Evolutionary conservation across 768 basidiomycete genomes (phyloP), one percentile per base, ranked within the genome.

Genomic region (Rhodotorula kratochvilovae): DNA sequence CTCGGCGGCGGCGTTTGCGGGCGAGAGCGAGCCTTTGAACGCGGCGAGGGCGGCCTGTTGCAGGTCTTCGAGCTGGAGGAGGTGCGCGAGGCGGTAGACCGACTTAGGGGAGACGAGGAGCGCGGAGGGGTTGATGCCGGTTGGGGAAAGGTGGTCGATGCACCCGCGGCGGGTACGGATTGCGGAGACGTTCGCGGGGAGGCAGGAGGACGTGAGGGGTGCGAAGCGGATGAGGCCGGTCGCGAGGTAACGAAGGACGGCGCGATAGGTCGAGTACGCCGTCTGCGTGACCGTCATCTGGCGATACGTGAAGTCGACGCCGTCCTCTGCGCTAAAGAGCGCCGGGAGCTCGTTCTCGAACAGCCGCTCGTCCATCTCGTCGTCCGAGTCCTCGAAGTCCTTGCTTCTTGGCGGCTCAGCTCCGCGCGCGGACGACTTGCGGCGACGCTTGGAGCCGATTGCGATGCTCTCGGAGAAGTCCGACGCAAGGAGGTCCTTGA

Each of bases 351-450:
- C 0, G 1, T 43, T n/a, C 2, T 19, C 2, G 33, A 7, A 27
- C 12, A 27, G 35, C 5, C 8, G 12, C 13, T 1, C 50, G 50
- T 67, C 66, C 5, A 59, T 46, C 39, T 67, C 66, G 50, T 54
- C 36, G 59, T 67, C 66, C 39, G 66, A 67, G 21, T 67, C 66
- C n/a, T 43, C 58, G 19, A 36, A 60, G 48, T 58, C 57, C 23
- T 15, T 39, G 33, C 39, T 46, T 25, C 35, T 59, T 33, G 58
- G 27, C 13, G 6, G 13, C 11, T 16, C 7, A 2, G 13, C 16
- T 13, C 10, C 3, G 25, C 8, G 19, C 23, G 46, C 13, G 5
- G 23, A 11, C 48, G 48, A 50, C 11, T 23, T 50, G 1, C 48
- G 48, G 27, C 23, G 2, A 23, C 48, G 48, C 48, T 50, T 50